Conservation (phyloP, 2,329 filamentous ascomycete species). For the Paramyrothecium roridum region DNA sequence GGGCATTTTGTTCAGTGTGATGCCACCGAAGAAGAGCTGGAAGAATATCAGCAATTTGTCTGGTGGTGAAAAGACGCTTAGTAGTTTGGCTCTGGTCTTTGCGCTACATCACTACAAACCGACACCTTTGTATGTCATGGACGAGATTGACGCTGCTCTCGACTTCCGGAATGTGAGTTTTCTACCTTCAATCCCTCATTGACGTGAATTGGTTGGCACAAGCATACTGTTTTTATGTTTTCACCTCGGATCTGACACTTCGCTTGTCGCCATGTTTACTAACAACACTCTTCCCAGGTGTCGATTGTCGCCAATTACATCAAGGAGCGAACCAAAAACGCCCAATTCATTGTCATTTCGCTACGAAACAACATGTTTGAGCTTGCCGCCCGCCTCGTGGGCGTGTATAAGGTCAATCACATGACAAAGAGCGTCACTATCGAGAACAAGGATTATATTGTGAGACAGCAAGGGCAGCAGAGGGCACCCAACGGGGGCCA, state of each 20-base stretch:
- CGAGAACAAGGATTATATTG: constrained; percentile 77
- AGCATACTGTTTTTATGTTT: too few relatives aligned
- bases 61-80: constrained; percentile 96
- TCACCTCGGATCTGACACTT: not conserved
- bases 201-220: too few relatives aligned
- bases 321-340: constrained; percentile 98
- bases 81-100: constrained; percentile 92
- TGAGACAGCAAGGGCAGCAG: constrained; percentile 30
- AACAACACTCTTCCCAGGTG: constrained; percentile 51
- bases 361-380: constrained; percentile 99
- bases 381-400: constrained; percentile 88
- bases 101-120: constrained; percentile 97
- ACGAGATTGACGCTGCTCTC: constrained; percentile 96
- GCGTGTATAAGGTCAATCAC: constrained; percentile 99
- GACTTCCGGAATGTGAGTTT: constrained; percentile 95
- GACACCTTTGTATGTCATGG: constrained; percentile 97
- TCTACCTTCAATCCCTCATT: constrained; percentile 3
- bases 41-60: constrained; percentile 97
- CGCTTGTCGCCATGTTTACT: constrained; percentile 3
- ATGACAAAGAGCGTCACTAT: constrained; percentile 94
- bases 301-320: constrained; percentile 99
- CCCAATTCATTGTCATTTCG: constrained; percentile 98
- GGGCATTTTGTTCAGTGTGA: constrained; percentile 94
- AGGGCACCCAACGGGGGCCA: constrained; percentile 19
- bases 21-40: constrained; percentile 99